Evolutionary conservation across 2,329 filamentous ascomycete species (phyloP).

Genomic region (Pseudogymnoascus sp.): DNA sequence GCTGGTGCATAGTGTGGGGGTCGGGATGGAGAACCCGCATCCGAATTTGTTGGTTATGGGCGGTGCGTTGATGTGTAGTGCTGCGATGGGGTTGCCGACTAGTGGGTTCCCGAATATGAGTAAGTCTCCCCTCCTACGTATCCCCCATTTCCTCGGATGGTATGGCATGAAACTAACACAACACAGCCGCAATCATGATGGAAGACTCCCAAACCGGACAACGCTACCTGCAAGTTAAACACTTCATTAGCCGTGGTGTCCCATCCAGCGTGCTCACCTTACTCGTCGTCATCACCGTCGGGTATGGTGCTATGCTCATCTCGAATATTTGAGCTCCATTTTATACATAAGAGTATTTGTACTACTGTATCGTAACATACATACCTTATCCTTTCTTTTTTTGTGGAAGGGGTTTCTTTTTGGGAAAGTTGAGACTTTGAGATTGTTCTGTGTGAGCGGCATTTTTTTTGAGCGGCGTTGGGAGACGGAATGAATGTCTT

Average conservation of each 20-base stretch:
- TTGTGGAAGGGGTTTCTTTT: background rate
- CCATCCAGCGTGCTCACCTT: constrained; percentile 79
- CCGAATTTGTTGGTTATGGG: constrained; percentile 95
- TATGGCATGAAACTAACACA: constrained; percentile 15
- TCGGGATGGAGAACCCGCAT: constrained; percentile 77
- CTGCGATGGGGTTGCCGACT: constrained; percentile 94
- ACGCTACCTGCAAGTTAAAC: constrained; percentile 81
- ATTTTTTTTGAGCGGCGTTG: background rate
- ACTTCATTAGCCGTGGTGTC: constrained; percentile 91
- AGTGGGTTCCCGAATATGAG: constrained; percentile 99
- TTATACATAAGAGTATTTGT: constrained; percentile 36
- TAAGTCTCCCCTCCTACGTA: constrained; percentile 41
- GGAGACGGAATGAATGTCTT: background rate
- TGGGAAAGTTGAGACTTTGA: background rate
- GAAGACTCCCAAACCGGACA: constrained; percentile 87
- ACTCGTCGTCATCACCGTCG: constrained; percentile 74
- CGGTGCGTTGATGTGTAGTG: constrained; percentile 89
- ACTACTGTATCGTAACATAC: background rate
- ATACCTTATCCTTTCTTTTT: background rate
- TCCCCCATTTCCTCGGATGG: constrained; percentile 8
- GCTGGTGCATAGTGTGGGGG: constrained; percentile 78
- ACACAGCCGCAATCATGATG: constrained; percentile 92
- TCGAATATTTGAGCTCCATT: constrained; percentile 20
- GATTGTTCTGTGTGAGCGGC: background rate
- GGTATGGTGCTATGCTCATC: constrained; percentile 76